Conservation (phyloP, 2,329 filamentous ascomycete species). For the Trichoderma sp. region DNA sequence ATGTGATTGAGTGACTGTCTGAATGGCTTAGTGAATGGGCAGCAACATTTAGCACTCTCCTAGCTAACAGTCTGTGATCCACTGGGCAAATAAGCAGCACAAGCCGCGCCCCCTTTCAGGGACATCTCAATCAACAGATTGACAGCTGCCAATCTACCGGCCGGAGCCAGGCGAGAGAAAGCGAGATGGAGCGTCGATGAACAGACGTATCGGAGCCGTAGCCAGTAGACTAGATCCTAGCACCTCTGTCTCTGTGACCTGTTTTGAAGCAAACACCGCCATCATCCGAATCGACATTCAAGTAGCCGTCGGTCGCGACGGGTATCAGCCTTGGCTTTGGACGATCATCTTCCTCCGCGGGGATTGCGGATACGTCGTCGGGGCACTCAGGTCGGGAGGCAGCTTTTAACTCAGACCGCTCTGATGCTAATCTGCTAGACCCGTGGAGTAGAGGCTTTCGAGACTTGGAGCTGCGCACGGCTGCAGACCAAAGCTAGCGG, state of each 20-base stretch:
- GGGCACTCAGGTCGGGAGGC: not conserved
- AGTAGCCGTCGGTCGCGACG: not conserved
- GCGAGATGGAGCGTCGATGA: constrained; percentile 3
- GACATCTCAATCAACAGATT: not conserved
- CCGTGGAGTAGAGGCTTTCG: constrained; percentile 11
- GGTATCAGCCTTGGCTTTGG: not conserved
- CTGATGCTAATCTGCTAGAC: not conserved
- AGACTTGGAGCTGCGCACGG: not conserved
- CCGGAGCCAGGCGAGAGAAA: constrained; percentile 3
- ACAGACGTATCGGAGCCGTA: not conserved
- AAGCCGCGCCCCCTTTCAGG: constrained; percentile 7
- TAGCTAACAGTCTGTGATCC: constrained; percentile 8
- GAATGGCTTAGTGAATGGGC: not conserved
- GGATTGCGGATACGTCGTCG: constrained; percentile 5
- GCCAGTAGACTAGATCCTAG: not conserved
- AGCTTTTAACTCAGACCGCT: not conserved
- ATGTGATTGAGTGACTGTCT: constrained; percentile 6
- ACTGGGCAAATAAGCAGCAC: constrained; percentile 1
- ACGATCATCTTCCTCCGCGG: not conserved
- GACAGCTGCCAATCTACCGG: not conserved
- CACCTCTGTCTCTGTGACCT: not conserved
- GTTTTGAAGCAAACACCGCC: not conserved
- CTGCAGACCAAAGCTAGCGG: not conserved
- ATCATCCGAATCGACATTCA: not conserved
- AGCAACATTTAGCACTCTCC: constrained; percentile 1